Percentiles rank a stretch among this genome's conserved stretches.
These are phyloP conservation scores for Melaleuca alternifolia DNA, from an alignment of 345 rosid genomes.

Conservation along the genomic window DNA sequence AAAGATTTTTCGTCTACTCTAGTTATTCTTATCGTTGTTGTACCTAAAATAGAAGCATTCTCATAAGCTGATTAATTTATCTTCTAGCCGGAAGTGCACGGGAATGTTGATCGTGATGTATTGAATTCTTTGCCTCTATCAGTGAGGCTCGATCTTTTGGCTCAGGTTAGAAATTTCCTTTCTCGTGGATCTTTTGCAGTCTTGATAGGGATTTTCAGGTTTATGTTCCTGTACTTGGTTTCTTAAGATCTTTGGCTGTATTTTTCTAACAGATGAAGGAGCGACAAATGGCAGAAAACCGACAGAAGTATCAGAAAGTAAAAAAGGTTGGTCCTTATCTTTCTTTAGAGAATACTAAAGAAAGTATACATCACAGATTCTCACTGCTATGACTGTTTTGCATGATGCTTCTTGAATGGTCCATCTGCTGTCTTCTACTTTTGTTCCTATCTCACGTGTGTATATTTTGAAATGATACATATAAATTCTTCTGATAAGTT, in stretches of 20 bases:
- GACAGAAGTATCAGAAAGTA: constrained; percentile 90
- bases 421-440: background rate
- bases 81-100: constrained; percentile 44
- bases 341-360: background rate
- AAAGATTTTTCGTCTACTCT: background rate
- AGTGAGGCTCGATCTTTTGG: constrained; percentile 87
- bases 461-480: background rate
- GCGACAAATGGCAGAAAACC: constrained; percentile 89
- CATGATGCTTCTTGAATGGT: background rate
- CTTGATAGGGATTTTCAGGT: background rate
- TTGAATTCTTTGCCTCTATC: constrained; percentile 89
- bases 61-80: background rate
- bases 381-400: background rate
- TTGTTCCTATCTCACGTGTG: background rate
- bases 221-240: background rate
- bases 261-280: constrained; percentile 71
- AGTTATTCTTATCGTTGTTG: background rate
- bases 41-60: background rate
- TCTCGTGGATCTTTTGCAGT: background rate
- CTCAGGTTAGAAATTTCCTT: constrained; percentile 38
- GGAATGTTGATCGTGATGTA: constrained; percentile 72
- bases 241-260: background rate
- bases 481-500: background rate
- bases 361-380: background rate
- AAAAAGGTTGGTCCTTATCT: constrained; percentile 55